A percentile compares a stretch with the other conserved stretches of the same genome.
Conservation (phyloP, 1,284 basidiomycete species). For the Ustilago vetiveriae region DNA sequence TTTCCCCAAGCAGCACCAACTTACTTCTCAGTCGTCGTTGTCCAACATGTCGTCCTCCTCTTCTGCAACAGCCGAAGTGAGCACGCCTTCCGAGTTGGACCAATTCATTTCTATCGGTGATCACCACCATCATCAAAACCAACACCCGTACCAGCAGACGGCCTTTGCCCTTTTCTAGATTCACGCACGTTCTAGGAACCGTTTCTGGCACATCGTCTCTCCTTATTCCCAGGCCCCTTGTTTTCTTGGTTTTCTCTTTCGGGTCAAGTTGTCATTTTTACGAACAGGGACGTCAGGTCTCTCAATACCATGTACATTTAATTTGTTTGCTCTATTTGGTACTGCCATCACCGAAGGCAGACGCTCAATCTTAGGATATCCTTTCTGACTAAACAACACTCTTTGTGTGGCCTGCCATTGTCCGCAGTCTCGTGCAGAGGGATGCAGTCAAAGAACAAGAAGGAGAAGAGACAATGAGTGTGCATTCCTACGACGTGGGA, state of each 20-base stretch:
- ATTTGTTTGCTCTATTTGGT: no score
- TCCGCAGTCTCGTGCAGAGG: background rate
- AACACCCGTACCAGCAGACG: constrained; percentile 5
- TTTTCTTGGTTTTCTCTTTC: background rate
- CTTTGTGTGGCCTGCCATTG: no score
- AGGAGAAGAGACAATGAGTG: no score
- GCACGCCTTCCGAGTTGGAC: constrained; percentile 24
- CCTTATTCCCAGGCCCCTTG: constrained; percentile 5
- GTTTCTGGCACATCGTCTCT: no score
- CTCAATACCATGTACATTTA: no score
- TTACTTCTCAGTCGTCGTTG: constrained; percentile 13
- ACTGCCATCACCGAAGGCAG: no score
- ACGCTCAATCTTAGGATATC: no score
- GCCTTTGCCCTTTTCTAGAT: constrained; percentile 12
- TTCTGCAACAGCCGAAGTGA: constrained; percentile 8
- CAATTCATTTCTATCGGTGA: constrained; percentile 29
- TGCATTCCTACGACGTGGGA: no score
- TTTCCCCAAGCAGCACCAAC: constrained; percentile 28
- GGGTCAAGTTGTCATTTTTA: background rate
- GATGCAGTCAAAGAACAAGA: background rate
- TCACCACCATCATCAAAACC: background rate
- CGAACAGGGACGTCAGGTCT: no score
- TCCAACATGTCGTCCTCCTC: constrained; percentile 20
- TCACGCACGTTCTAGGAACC: no score
- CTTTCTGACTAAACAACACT: no score